Conservation (phyloP, 208 protist species). For the Leishmania major region DNA sequence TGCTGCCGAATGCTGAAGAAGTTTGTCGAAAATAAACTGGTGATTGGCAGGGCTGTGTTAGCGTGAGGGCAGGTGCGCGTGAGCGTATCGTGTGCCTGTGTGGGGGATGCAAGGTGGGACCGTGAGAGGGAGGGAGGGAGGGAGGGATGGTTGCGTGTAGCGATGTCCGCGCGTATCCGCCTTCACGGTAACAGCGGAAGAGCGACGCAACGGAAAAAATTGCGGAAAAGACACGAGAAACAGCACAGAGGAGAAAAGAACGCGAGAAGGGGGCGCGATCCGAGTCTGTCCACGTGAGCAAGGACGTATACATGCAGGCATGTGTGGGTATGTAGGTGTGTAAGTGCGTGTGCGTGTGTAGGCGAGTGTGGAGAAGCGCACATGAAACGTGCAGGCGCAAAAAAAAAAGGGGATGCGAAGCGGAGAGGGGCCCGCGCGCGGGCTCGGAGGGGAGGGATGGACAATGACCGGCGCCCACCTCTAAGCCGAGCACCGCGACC, state of each 20-base stretch:
- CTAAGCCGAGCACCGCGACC: neutral
- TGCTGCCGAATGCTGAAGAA: neutral
- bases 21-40: neutral
- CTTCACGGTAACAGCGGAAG: neutral
- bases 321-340: neutral
- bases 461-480: neutral
- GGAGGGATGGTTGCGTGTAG: neutral
- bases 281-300: neutral
- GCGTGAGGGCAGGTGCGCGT: neutral
- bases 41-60: neutral
- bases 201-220: neutral
- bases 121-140: neutral
- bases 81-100: neutral
- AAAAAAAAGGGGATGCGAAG: neutral
- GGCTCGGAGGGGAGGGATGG: neutral
- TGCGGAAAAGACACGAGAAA: neutral
- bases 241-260: neutral
- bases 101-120: neutral
- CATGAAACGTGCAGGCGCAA: neutral
- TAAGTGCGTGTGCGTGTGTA: too few relatives aligned
- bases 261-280: neutral
- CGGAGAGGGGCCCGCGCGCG: neutral
- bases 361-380: neutral
- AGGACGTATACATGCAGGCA: neutral
- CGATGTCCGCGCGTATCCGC: neutral